Evolutionary conservation across 2,329 filamentous ascomycete species (phyloP), one percentile per base, ranked within the genome.

Genomic region (Fusarium subtropicale): DNA sequence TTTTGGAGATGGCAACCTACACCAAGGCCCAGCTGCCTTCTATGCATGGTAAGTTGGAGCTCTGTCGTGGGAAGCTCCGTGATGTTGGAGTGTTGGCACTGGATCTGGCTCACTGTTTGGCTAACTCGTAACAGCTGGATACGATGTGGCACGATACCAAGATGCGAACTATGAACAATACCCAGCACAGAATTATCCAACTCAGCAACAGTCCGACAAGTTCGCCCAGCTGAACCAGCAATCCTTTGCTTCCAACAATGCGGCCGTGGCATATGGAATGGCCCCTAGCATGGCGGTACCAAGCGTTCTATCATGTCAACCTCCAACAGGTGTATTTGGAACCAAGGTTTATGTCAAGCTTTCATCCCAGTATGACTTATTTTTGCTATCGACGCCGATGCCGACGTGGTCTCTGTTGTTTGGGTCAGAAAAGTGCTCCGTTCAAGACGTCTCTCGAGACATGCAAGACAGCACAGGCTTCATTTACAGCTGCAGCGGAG

Each of bases 1-100:
- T 79, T 48, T 74, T 78, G 28, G 75, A 79, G 18, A 82, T 82
- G 80, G 80, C 80, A 47, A 73, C 80, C 80, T 90, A 90, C 81
- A 94, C 93, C 85, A 97, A 97, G 82, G 82, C 88, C 62, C 89
- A 91, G 79, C 85, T 90, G 81, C 86, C 91, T 80, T 91, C 91
- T 79, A 87, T 94, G 83, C 91, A 95, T 82, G 92, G 94, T 97
- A 84, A 83, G 93, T 90, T 31, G n/a, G n/a, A 22, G 36, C 10
- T 15, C 36, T 39, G n/a, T 22, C n/a, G n/a, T 22, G n/a, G 20
- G n/a, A 39, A 20, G n/a, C 36, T 39, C n/a, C 48, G 15, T 12
- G 9, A 26, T 22, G 20, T 36, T n/a, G 8, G 22, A 28, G 30
- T 33, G 20, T 11, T 33, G 24, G 8, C 12, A 30, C 41, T 20